Conservation (phyloP, 129 eudicot species). For the Gnaphalium uliginosum region DNA sequence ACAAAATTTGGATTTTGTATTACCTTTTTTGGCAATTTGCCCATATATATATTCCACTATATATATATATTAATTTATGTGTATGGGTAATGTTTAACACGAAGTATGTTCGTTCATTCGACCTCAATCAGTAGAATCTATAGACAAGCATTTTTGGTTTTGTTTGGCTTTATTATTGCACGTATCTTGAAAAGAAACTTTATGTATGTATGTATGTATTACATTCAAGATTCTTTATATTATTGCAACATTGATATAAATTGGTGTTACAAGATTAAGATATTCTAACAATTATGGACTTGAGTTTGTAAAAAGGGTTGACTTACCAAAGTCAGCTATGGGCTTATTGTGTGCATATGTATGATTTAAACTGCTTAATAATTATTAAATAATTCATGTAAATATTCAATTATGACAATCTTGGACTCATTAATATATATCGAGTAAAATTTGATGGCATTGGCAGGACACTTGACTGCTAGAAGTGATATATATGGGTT, state of each 20-base stretch:
- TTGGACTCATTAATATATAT: background rate
- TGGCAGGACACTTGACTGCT: slow-evolving; percentile 84
- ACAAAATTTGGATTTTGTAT: too few relatives aligned
- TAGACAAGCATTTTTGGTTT: too few relatives aligned
- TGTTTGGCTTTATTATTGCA: too few relatives aligned
- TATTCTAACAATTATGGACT: background rate
- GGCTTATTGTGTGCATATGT: background rate
- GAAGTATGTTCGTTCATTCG: too few relatives aligned
- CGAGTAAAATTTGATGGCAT: background rate
- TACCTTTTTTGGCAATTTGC: too few relatives aligned
- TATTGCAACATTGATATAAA: background rate
- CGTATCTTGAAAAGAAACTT: background rate
- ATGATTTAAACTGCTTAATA: too few relatives aligned
- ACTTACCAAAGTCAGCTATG: slow-evolving; percentile 13
- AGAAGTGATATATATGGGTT: slow-evolving; percentile 89
- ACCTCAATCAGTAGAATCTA: too few relatives aligned
- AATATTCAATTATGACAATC: background rate
- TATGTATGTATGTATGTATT: background rate
- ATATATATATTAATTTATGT: too few relatives aligned
- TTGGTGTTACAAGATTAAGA: slow-evolving; percentile 1
- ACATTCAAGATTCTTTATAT: background rate
- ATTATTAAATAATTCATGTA: too few relatives aligned
- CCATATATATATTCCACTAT: too few relatives aligned
- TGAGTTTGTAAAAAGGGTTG: slow-evolving; percentile 2
- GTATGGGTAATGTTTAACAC: too few relatives aligned